Evolutionary conservation across 75 land plant species (phyloP), one percentile per base, ranked within the genome.

Genomic region (Pinus tabuliformis): DNA sequence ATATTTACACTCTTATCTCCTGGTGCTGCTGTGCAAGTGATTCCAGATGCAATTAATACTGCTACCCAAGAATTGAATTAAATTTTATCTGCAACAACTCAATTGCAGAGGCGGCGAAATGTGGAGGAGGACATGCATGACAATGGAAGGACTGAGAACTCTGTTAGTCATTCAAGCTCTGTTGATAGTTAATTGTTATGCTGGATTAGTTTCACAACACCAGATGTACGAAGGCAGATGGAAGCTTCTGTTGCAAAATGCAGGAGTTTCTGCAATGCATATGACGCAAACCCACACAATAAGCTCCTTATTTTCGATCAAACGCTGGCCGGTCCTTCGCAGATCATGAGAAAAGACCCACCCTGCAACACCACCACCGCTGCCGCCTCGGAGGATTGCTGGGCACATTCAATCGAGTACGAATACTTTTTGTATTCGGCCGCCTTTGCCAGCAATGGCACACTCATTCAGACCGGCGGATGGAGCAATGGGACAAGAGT

Each of bases 361-460:
- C 4, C 61, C 0, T 77, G 82, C 59, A 78, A 75, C 17, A 18
- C 63, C n/a, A 87, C 65, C 45, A 30, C 78, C 22, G 26, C 16
- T 15, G 71, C 61, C 57, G 57, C 81, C 80, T 70, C 52, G 15
- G 20, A 33, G 58, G 93, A 92, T 59, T 93, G 96, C 85, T 81
- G 85, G 4, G 92, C 96, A 8, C 96, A 93, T 57, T 91, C 95
- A 30, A 85, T 81, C 58, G 77, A 81, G 57, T 89, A 68, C 78
- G 77, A 82, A 93, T 79, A 87, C 91, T 3, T 93, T 89, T 89
- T 92, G 95, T 91, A 91, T 17, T 92, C 91, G 6, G 96, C 92
- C 58, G 61, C 88, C 12, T 56, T 92, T 65, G n/a, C 74, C 15
- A 83, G 83, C 72, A 78, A 89, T 59, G 95, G 95, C 5, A 84